Conservation (phyloP, 1,284 basidiomycete species). For the Cryptococcus hybrid region DNA sequence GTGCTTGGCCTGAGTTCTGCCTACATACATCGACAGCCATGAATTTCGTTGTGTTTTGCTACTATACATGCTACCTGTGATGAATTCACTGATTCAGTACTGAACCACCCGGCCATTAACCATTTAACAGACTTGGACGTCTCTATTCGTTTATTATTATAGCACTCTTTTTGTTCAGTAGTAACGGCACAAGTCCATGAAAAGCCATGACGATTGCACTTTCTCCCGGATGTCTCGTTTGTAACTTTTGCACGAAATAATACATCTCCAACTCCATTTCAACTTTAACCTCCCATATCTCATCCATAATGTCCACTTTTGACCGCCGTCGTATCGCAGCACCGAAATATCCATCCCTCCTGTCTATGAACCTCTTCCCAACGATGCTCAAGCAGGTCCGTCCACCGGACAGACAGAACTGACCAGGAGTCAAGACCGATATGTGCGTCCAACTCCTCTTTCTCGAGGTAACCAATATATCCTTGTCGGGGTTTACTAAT, state of each 20-base stretch:
- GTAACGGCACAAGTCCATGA: too few relatives aligned
- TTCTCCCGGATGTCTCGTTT: too few relatives aligned
- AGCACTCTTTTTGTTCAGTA: too few relatives aligned
- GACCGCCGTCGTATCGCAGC: conserved; percentile 85
- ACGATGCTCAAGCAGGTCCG: conserved; percentile 45
- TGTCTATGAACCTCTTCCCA: conserved; percentile 53
- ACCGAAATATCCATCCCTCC: conserved; percentile 72
- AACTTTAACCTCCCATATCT: not conserved
- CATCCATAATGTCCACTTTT: conserved; percentile 49
- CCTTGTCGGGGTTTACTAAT: not conserved
- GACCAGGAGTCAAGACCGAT: conserved; percentile 66
- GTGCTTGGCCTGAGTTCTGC: conserved; percentile 43
- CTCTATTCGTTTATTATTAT: too few relatives aligned
- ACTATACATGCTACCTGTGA: conserved; percentile 4
- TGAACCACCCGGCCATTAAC: too few relatives aligned
- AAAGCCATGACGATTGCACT: too few relatives aligned
- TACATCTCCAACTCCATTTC: not conserved
- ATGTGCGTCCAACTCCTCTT: conserved; percentile 2
- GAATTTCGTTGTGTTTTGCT: not conserved
- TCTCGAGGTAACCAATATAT: not conserved
- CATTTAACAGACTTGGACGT: too few relatives aligned
- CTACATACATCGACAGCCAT: conserved; percentile 20
- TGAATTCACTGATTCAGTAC: too few relatives aligned
- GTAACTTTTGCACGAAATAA: too few relatives aligned
- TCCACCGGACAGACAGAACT: conserved; percentile 55